phyloP scores from a whole-genome alignment of 1,284 basidiomycete genomes.

The Ceratobasidium sp. region DNA sequence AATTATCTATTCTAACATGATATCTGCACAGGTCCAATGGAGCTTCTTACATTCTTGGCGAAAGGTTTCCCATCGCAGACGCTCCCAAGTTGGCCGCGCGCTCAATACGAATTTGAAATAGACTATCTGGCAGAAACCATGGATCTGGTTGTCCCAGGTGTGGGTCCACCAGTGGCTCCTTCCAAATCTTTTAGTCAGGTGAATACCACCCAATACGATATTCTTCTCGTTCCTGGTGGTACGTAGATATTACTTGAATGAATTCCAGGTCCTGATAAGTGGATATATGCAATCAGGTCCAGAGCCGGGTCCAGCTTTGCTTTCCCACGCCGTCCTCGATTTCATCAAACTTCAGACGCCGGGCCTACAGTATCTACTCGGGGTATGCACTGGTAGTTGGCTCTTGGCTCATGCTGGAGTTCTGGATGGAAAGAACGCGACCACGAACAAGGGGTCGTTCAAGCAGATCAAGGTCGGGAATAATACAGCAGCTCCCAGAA shows the following conservation, averaged over 20 bases:
- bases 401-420: constrained; percentile 31
- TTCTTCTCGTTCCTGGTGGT: constrained; percentile 37
- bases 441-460: constrained; percentile 33
- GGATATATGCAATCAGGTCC: background rate
- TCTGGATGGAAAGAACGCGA: constrained; percentile 33
- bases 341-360: constrained; percentile 12
- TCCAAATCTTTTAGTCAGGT: background rate
- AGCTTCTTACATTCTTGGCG: background rate
- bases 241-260: background rate
- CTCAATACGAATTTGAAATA: background rate
- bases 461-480: background rate
- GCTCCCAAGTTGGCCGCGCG: background rate
- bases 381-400: constrained; percentile 36
- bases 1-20: background rate
- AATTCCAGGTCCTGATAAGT: background rate
- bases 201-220: constrained; percentile 31
- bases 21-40: background rate
- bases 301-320: background rate
- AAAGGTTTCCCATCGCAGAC: background rate
- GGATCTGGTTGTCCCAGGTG: background rate
- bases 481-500: background rate
- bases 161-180: background rate
- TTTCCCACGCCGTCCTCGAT: background rate
- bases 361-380: constrained; percentile 21
- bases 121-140: background rate